phyloP scores from a whole-genome alignment of 306 rosid genomes.

The Cucumis cinereus region DNA sequence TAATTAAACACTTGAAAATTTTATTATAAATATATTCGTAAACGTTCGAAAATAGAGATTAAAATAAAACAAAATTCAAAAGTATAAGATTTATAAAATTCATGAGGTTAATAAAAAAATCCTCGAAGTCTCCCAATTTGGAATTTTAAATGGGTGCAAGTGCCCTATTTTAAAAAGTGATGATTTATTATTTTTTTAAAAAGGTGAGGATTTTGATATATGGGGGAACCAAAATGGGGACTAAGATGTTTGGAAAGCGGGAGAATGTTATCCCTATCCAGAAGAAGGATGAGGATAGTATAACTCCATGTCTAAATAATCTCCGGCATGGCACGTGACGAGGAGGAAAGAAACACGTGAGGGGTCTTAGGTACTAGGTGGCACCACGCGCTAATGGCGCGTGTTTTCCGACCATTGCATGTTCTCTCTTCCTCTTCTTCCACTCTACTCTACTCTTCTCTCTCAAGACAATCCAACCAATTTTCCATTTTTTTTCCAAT shows the following conservation, averaged over 20 bases:
- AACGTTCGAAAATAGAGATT: no score
- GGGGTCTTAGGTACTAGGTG: neutral
- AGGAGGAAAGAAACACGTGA: neutral
- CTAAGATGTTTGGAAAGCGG: neutral
- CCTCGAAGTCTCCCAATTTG: no score
- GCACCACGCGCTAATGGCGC: neutral
- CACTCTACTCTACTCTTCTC: neutral
- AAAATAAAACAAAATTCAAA: no score
- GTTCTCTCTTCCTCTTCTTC: neutral
- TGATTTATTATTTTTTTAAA: no score
- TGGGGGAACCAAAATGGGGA: neutral
- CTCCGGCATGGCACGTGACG: slow-evolving; percentile 1
- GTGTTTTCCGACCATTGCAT: slow-evolving; percentile 3
- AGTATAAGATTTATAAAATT: no score
- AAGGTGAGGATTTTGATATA: neutral
- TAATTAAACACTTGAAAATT: no score
- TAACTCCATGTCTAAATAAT: neutral
- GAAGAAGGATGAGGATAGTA: neutral
- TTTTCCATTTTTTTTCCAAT: neutral
- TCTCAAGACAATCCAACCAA: neutral
- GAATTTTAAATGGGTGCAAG: no score
- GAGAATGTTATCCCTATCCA: neutral
- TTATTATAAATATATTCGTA: no score
- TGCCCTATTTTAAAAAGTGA: no score
- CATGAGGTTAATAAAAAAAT: no score